Percentiles rank a stretch among this genome's conserved stretches.
phyloP scores from a whole-genome alignment of 257 asterid genomes.

The Ballota nigra region DNA sequence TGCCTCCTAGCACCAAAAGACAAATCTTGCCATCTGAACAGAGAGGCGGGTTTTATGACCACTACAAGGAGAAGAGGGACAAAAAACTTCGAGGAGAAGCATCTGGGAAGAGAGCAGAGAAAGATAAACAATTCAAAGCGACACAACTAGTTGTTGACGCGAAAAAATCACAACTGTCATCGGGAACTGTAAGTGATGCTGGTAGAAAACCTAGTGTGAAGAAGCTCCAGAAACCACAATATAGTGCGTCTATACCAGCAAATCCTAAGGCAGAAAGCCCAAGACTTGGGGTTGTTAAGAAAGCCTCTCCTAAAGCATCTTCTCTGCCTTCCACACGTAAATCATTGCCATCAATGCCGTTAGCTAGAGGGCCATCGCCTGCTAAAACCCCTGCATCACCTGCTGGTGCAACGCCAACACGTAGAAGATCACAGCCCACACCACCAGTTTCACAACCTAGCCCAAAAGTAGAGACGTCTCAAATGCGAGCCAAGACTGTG shows the following conservation, averaged over 20 bases:
- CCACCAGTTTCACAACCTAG: conserved; percentile 45
- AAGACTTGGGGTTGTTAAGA: conserved; percentile 51
- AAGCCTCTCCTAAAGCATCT: conserved; percentile 50
- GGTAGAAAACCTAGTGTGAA: conserved; percentile 44
- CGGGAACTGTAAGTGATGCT: conserved; percentile 38
- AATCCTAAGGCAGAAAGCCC: conserved; percentile 54
- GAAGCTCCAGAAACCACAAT: conserved; percentile 60
- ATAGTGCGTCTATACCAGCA: conserved; percentile 36
- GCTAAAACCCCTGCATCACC: conserved; percentile 55
- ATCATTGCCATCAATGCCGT: conserved; percentile 84
- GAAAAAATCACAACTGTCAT: conserved; percentile 39
- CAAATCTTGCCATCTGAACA: conserved; percentile 54
- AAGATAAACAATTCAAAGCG: conserved; percentile 52
- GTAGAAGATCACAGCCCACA: conserved; percentile 66
- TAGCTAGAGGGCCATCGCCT: conserved; percentile 58
- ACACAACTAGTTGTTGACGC: conserved; percentile 48
- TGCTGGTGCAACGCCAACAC: conserved; percentile 45
- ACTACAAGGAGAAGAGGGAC: conserved; percentile 73
- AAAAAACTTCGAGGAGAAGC: conserved; percentile 68
- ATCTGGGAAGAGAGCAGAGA: conserved; percentile 50
- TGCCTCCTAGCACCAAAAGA: conserved; percentile 47
- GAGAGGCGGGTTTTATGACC: conserved; percentile 64
- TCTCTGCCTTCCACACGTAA: conserved; percentile 75
- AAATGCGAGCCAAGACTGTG: conserved; percentile 40
- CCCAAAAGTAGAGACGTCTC: conserved; percentile 53